Base-by-base conservation (phyloP, 768 basidiomycete species). In the Lyophyllum shimeji region DNA sequence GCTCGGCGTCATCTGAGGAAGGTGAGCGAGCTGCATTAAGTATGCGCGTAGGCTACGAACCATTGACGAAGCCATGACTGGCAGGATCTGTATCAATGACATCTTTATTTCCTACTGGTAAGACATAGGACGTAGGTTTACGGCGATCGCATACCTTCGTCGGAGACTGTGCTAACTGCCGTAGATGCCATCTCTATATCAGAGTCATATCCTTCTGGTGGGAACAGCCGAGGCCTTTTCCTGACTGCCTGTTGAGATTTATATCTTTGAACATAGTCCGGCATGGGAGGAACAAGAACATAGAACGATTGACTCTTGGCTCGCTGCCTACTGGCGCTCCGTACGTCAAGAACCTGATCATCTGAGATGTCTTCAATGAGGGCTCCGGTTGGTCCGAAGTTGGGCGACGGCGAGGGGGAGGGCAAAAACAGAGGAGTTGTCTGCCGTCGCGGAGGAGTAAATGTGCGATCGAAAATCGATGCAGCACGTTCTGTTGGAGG, bases 341-440 rank as follows among this genome's bases (percentile, higher is more conserved):
- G 29, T 29, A 5, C 9, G 9, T 29, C 29, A 29, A 29, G 9
- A 29, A 29, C 9, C 9, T 5, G 29, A 29, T 29, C 29, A 9
- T 29, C 9, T 11, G 44, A 7, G 6, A 47, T 29, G 17, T 48
- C 18, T 8, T 37, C 25, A 23, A 37, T 23, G 23, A 42, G 40
- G 42, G 21, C 46, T 18, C 49, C 46, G 8, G 50, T 50, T 18
- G 55, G 25, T 29, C 4, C 31, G 31, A 34, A 15, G 5, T 15
- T 18, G 7, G 74, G 73, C 18, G 74, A 76, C 54, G 64, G 57
- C 0, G 74, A 67, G 6, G 75, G 76, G 39, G 80, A 82, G 34
- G 81, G 81, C 25, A 82, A 60, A 59, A 83, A 83, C 45, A 82
- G 67, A 25, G 81, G 82, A 13, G 74, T 58, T 47, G 64, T 70